These are phyloP conservation scores for Phytophthora sojae DNA, from an alignment of 352 stramenopile species.

Conservation along the genomic window DNA sequence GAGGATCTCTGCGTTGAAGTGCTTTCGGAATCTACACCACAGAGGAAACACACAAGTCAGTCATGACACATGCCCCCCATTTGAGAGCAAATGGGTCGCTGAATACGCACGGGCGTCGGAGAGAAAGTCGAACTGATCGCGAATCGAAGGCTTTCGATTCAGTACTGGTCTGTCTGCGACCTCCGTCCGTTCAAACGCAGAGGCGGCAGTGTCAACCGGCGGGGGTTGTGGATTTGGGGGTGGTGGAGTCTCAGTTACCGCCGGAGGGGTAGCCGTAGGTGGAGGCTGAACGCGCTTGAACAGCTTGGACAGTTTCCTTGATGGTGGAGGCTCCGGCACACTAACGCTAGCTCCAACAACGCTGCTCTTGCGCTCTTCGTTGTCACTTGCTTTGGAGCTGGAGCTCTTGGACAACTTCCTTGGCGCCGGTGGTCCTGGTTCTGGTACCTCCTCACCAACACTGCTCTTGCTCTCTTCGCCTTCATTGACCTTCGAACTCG, in stretches of 20 bases:
- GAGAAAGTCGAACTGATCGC: slow-evolving; percentile 44
- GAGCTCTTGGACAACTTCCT: slow-evolving; percentile 12
- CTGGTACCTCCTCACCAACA: neutral
- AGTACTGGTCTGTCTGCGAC: slow-evolving; percentile 35
- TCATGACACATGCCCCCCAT: neutral
- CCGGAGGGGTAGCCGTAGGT: neutral
- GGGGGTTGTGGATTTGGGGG: neutral
- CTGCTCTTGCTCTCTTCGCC: neutral
- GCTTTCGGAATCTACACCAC: slow-evolving; percentile 16
- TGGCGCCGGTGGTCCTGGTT: slow-evolving; percentile 3
- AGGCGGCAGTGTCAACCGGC: slow-evolving; percentile 2
- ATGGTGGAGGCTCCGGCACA: slow-evolving; percentile 10
- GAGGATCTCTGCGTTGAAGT: neutral
- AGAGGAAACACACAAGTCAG: slow-evolving; percentile 1
- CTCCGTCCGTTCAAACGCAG: slow-evolving; percentile 1
- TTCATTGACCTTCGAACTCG: slow-evolving; percentile 5
- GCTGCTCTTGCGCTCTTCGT: neutral
- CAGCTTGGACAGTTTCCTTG: slow-evolving; percentile 24
- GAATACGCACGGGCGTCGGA: slow-evolving; percentile 26
- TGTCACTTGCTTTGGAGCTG: slow-evolving; percentile 5
- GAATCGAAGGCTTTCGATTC: slow-evolving; percentile 37
- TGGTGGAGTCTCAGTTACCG: neutral
- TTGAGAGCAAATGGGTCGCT: neutral
- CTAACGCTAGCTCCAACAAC: neutral
- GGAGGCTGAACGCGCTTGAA: slow-evolving; percentile 24